Evolutionary conservation across 106 monocot species (phyloP).

Genomic region (Iris macrosiphon): DNA sequence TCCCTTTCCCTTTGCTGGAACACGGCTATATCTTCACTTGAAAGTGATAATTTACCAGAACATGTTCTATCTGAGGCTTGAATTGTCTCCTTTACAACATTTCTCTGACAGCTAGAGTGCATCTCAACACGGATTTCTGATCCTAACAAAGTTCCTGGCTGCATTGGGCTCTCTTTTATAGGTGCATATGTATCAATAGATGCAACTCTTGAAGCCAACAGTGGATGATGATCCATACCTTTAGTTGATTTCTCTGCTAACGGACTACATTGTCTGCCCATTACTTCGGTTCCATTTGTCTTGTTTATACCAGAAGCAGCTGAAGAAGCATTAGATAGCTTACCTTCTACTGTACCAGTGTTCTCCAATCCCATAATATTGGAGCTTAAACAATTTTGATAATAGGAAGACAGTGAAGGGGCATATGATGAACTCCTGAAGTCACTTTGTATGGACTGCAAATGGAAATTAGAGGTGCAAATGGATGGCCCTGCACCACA

Average conservation of each 20-base stretch:
- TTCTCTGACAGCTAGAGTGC: slow-evolving; percentile 4
- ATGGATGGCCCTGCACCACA: background rate
- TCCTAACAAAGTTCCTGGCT: slow-evolving; percentile 6
- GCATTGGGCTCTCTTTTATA: slow-evolving; percentile 2
- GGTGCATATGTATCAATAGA: slow-evolving; percentile 9
- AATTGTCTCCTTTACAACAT: background rate
- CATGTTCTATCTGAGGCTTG: background rate
- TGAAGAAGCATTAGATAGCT: slow-evolving; percentile 2
- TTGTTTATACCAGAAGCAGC: slow-evolving; percentile 1
- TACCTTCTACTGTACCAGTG: slow-evolving; percentile 2
- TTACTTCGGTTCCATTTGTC: slow-evolving; percentile 4
- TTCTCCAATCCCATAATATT: background rate
- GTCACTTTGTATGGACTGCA: background rate
- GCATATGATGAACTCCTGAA: slow-evolving; percentile 1
- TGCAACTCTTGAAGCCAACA: background rate
- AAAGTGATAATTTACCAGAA: no score
- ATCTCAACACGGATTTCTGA: background rate
- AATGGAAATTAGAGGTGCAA: background rate
- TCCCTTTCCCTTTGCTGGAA: slow-evolving; percentile 10
- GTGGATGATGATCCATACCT: no score
- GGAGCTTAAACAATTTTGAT: background rate
- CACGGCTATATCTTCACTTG: background rate
- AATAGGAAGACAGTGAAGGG: background rate
- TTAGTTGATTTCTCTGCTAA: slow-evolving; percentile 7
- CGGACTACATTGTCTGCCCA: background rate